phyloP scores from a whole-genome alignment of 768 basidiomycete genomes.

The Gautieria morchelliformis region DNA sequence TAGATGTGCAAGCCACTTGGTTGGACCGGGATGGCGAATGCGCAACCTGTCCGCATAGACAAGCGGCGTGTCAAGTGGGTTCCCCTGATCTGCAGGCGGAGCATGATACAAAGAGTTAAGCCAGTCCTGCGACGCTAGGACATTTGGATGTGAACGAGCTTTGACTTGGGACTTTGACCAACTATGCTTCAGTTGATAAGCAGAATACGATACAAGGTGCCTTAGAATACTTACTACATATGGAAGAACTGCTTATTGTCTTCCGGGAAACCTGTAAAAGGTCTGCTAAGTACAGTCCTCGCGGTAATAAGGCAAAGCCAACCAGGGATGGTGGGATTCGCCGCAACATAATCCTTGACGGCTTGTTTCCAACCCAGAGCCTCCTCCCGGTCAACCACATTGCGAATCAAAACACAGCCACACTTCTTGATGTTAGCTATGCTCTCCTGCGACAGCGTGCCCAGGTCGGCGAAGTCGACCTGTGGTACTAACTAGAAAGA shows the following conservation, averaged over 20 bases:
- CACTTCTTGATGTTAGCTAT: constrained; percentile 40
- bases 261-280: constrained; percentile 37
- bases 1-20: constrained; percentile 42
- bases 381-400: constrained; percentile 47
- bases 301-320: constrained; percentile 1
- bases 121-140: constrained; percentile 47
- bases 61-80: constrained; percentile 53
- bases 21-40: constrained; percentile 55
- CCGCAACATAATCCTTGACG: constrained; percentile 45
- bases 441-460: constrained; percentile 34
- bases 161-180: constrained; percentile 51
- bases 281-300: neutral
- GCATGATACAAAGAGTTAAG: constrained; percentile 60
- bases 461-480: constrained; percentile 47
- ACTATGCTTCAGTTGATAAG: constrained; percentile 14
- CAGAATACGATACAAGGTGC: too few relatives aligned
- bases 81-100: constrained; percentile 11
- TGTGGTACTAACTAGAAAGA: constrained; percentile 42
- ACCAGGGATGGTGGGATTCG: constrained; percentile 51
- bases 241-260: constrained; percentile 65
- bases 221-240: constrained; percentile 44
- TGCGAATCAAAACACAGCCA: constrained; percentile 52
- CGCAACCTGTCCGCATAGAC: constrained; percentile 68
- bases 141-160: constrained; percentile 59
- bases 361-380: constrained; percentile 50